Base-by-base conservation (phyloP, 306 rosid genomes). In the Sicyos edulis region DNA sequence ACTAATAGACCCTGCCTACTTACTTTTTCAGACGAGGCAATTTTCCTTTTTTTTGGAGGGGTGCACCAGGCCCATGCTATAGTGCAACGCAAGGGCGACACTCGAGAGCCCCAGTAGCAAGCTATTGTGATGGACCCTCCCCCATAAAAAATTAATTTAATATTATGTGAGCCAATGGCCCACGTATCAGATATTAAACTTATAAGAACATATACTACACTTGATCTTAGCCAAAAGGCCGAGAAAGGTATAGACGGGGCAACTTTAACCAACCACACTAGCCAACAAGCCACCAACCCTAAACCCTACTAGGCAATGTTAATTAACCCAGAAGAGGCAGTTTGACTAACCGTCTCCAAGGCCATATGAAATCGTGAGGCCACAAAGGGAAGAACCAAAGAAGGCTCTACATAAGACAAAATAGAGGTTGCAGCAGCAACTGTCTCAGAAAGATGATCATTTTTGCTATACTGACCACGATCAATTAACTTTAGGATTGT, bases 391-490 rank as follows among this genome's bases (percentile, higher is more conserved):
- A 95, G 88, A 82, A 95, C 97, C 80, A 89, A 76, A 68, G 89
- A 82, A 63, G 99, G 97, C 77, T 95, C 96, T 80, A 91, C 97
- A 76, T 87, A 95, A 37, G 99, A 87, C 83, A 95, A 82, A 74
- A 95, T 80, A 72, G 99, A 91, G 82, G 97, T 91, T 57, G 97
- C 95, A 1, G 95, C 88, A 59, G 99, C 97, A 80, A 95, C 97
- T 59, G 99, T 95, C 75, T 86, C 97, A 1, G 99, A 91, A 74
- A 95, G 96, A 81, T 87, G 86, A 72, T 95, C 97, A 81, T 86
- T 95, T 87, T 95, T 95, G 95, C 99, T 95, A 83, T 95, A 95
- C 76, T 95, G 99, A 65, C 99, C 99, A 42, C 99, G 97, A 70
- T 95, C 97, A 77, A 95, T 84, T 75, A 95, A 85, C 83, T 91